Evolutionary conservation across 2,329 filamentous ascomycete species (phyloP).

Genomic region (Sarocladium strictum): DNA sequence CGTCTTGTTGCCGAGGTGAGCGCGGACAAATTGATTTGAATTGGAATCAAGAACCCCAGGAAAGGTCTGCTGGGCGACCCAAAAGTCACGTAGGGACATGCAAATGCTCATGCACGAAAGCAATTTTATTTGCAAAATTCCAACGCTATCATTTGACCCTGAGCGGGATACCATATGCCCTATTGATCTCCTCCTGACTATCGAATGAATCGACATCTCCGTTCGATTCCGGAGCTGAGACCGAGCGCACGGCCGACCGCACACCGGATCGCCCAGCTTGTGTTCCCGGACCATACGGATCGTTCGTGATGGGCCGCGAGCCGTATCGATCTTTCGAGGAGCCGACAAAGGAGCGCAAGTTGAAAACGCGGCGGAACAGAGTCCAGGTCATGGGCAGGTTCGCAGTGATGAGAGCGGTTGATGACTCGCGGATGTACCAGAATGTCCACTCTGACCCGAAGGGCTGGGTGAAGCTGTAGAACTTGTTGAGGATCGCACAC

Average conservation of each 20-base stretch:
- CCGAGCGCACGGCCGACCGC: conserved; percentile 12
- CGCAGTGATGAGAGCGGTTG: conserved; percentile 35
- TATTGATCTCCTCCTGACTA: conserved; percentile 33
- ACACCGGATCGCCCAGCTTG: conserved; percentile 20
- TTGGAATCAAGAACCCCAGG: no score
- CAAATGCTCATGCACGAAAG: not conserved
- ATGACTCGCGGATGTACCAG: conserved; percentile 39
- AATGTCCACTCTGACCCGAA: conserved; percentile 32
- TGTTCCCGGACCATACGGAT: conserved; percentile 17
- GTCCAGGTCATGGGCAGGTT: conserved; percentile 37
- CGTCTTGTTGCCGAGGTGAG: no score
- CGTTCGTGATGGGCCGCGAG: conserved; percentile 19
- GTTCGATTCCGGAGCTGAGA: conserved; percentile 14
- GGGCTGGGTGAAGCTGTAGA: conserved; percentile 33
- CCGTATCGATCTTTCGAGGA: conserved; percentile 21
- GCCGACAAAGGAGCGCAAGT: conserved; percentile 27
- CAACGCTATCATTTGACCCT: conserved; percentile 12
- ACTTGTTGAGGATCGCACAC: conserved; percentile 24
- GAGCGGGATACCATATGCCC: conserved; percentile 24
- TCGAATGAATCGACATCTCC: conserved; percentile 20
- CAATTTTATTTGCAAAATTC: not conserved
- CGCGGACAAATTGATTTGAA: no score
- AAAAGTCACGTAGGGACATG: not conserved
- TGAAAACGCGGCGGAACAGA: conserved; percentile 29
- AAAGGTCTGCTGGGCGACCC: no score